Base-by-base conservation (phyloP, 805 yeast genomes). In the Teunomyces pallodes region DNA sequence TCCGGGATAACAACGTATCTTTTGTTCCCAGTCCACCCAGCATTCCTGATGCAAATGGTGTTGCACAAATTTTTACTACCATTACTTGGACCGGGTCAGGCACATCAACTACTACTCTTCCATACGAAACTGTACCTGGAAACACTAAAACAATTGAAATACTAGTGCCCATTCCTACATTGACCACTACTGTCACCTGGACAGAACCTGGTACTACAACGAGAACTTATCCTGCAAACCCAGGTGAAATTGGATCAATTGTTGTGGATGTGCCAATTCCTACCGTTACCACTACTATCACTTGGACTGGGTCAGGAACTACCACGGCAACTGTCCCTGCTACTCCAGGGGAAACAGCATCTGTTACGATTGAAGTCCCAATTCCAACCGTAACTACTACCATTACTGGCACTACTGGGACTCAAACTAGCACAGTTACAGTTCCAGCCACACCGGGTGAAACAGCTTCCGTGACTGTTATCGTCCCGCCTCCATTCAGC, bases 21-120 rank as follows among this genome's bases (percentile, higher is more conserved):
- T 20, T 28, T 28, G 9, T 9, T 12, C 30, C 10, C n/a, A 10
- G 5, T 10, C 32, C 32, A 10, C 10, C 10, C 32, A 29, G n/a
- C n/a, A 10, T 5, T 29, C 32, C 32, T 9, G 32, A 29, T n/a
- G n/a, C 32, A 1, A 29, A 29, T 29, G 32, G 32, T 29, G 32
- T 29, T 29, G 32, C 32, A 10, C 32, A 29, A 29, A n/a, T 29
- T 5, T 29, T 29, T 9, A 29, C 32, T 10, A 29, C 32, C n/a
- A 10, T 29, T 10, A 29, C 32, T 4, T 39, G 24, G 26, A 39
- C 30, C 7, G 62, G 57, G 9, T 17, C 59, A 4, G 48, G 54
- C 4, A 58, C 64, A 3, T 10, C 24, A n/a, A 46, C 52, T 6
- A 58, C 62, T 4, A 61, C 65, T 10, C 32, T 39, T 26, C 42